Evolutionary conservation across 148 eudicot species (phyloP), one percentile per base, ranked within the genome.

Genomic region (Linanthus parryae): DNA sequence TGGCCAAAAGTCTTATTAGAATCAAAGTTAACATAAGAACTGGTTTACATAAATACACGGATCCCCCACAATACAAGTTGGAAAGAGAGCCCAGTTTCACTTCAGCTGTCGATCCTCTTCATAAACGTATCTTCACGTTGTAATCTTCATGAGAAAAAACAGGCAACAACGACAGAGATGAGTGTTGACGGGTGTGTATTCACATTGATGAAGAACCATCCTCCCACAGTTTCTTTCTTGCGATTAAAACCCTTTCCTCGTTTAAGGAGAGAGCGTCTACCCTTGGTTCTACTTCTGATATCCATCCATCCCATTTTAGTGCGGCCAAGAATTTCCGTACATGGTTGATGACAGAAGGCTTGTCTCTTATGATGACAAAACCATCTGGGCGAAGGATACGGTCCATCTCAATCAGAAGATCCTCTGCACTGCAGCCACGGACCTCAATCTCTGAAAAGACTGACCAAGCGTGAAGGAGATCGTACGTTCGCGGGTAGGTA

Each of bases 401-500:
- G 66, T 84, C 92, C 82, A 84, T 77, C 68, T 84, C 92, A 55
- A 84, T 72, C 31, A 84, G 58, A 16, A 84, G 65, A 68, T 84
- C 87, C 66, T 80, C 92, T 3, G 48, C 38, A 46, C 92, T 74
- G 38, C 92, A 84, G 23, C 87, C 87, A 41, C 71, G 65, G 16
- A 59, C 69, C 54, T 71, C 66, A 6, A 80, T 73, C 47, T 74
- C 76, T 4, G 92, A 70, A 44, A 84, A 72, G 24, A 84, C 75
- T 26, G 66, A 59, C 92, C 92, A 80, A 15, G 84, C 84, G 62
- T 84, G 92, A 62, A 84, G 79, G 30, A 80, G 73, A 68, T 84
- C 92, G 26, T 77, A 84, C 11, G 92, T 84, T 36, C 92, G 86
- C 0, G 92, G 92, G 52, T 84, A 84, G 42, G 92, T 84, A 28